Evolutionary conservation across 2,329 filamentous ascomycete species (phyloP).

Genomic region (Colletotrichum sp.): DNA sequence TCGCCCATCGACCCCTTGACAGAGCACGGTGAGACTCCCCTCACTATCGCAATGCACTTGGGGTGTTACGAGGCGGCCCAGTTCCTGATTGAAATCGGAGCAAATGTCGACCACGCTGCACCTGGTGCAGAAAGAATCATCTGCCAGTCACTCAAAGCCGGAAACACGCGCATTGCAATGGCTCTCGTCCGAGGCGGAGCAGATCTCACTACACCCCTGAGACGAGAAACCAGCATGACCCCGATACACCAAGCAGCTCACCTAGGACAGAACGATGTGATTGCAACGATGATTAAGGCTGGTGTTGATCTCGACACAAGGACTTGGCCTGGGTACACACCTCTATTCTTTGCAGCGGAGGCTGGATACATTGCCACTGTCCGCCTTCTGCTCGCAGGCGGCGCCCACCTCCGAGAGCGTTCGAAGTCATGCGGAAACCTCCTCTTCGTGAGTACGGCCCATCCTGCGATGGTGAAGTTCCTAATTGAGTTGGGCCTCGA

Average conservation of each 20-base stretch:
- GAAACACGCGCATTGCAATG: constrained; percentile 17
- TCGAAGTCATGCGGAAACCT: constrained; percentile 23
- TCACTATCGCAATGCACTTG: constrained; percentile 24
- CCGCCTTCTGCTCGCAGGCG: constrained; percentile 26
- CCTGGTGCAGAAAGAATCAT: constrained; percentile 17
- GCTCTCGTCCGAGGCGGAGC: constrained; percentile 24
- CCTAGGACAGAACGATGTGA: constrained; percentile 27
- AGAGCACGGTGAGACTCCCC: constrained; percentile 25
- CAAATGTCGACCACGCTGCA: constrained; percentile 22
- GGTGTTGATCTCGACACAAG: constrained; percentile 24
- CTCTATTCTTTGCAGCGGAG: constrained; percentile 30
- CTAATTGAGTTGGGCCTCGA: constrained; percentile 23
- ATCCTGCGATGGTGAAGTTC: constrained; percentile 22
- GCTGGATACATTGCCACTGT: constrained; percentile 27
- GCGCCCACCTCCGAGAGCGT: constrained; percentile 23
- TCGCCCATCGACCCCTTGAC: constrained; percentile 24
- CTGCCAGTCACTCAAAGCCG: constrained; percentile 18
- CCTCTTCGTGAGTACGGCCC: constrained; percentile 23
- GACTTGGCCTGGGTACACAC: constrained; percentile 27
- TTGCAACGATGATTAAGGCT: constrained; percentile 26
- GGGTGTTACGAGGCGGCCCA: constrained; percentile 24
- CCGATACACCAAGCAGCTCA: constrained; percentile 32
- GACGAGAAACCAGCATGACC: constrained; percentile 27
- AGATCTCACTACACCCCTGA: constrained; percentile 20
- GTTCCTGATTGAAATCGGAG: constrained; percentile 22